Conservation (phyloP, 352 stramenopile species). For the Aphanomyces cochlioides region DNA sequence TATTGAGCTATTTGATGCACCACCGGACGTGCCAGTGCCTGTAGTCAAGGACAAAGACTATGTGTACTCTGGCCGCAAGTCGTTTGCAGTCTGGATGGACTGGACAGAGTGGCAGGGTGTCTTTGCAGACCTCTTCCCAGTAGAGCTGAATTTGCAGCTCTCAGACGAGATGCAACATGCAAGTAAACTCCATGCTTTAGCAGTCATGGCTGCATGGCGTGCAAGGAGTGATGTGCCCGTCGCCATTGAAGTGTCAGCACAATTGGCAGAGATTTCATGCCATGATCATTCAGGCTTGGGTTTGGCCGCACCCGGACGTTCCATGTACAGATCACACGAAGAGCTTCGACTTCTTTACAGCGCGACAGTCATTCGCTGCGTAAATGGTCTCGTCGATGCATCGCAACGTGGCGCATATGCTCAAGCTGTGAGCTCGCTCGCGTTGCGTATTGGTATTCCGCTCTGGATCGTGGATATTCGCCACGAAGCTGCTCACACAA, state of each 20-base stretch:
- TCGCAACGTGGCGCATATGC: conserved; percentile 78
- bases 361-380: conserved; percentile 63
- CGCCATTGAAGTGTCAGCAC: conserved; percentile 67
- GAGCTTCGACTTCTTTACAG: conserved; percentile 72
- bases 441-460: conserved; percentile 87
- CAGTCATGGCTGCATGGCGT: conserved; percentile 62
- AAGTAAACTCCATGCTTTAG: conserved; percentile 39
- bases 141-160: conserved; percentile 42
- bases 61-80: conserved; percentile 10
- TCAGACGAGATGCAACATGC: neutral
- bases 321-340: conserved; percentile 58
- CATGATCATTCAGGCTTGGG: conserved; percentile 57
- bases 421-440: conserved; percentile 67
- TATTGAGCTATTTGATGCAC: conserved; percentile 1
- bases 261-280: conserved; percentile 69
- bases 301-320: conserved; percentile 40
- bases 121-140: conserved; percentile 49
- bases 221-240: conserved; percentile 69
- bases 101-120: conserved; percentile 76
- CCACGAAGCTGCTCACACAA: conserved; percentile 91
- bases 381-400: conserved; percentile 78
- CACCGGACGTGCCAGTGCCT: neutral
- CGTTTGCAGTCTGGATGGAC: conserved; percentile 46
- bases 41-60: conserved; percentile 24
- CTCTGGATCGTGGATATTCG: conserved; percentile 91